Evolutionary conservation across 2,329 filamentous ascomycete species (phyloP).

Genomic region (Phoma sp.): DNA sequence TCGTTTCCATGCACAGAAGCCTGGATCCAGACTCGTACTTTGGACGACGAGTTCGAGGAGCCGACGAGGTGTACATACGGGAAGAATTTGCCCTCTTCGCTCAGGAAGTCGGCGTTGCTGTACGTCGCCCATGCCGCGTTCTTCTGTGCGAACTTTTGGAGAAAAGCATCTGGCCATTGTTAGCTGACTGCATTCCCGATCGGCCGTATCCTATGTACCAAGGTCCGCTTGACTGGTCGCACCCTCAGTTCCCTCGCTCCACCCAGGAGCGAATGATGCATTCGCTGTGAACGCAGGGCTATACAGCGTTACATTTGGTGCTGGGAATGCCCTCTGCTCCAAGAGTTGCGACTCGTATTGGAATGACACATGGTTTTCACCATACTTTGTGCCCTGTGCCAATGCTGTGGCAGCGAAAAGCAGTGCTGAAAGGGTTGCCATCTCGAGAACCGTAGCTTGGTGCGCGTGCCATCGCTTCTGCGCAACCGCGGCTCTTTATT

Average conservation of each 20-base stretch:
- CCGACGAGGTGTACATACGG: slow-evolving; percentile 41
- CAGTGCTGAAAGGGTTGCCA: slow-evolving; percentile 14
- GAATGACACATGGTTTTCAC: slow-evolving; percentile 39
- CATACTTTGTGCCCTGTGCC: slow-evolving; percentile 38
- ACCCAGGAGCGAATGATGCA: slow-evolving; percentile 37
- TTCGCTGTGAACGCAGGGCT: slow-evolving; percentile 43
- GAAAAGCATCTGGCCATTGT: slow-evolving; percentile 29
- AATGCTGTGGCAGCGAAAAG: slow-evolving; percentile 23
- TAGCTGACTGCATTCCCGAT: not conserved
- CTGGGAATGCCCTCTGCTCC: slow-evolving; percentile 45
- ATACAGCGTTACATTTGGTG: slow-evolving; percentile 38
- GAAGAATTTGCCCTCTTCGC: slow-evolving; percentile 45
- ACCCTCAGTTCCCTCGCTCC: slow-evolving; percentile 40
- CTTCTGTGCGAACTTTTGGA: slow-evolving; percentile 37
- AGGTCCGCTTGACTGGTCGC: slow-evolving; percentile 39
- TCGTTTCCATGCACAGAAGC: slow-evolving; percentile 49
- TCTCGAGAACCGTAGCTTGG: not conserved
- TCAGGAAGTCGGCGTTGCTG: slow-evolving; percentile 34
- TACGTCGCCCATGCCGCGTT: slow-evolving; percentile 46
- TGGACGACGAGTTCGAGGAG: slow-evolving; percentile 26
- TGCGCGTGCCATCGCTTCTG: not conserved
- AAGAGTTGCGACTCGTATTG: slow-evolving; percentile 40
- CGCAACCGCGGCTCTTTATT: slow-evolving; percentile 8
- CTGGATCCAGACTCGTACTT: slow-evolving; percentile 49
- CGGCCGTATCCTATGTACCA: slow-evolving; percentile 19